These are phyloP conservation scores for Coniella lustricola DNA, from an alignment of 2,329 filamentous ascomycete genomes.

Conservation along the genomic window DNA sequence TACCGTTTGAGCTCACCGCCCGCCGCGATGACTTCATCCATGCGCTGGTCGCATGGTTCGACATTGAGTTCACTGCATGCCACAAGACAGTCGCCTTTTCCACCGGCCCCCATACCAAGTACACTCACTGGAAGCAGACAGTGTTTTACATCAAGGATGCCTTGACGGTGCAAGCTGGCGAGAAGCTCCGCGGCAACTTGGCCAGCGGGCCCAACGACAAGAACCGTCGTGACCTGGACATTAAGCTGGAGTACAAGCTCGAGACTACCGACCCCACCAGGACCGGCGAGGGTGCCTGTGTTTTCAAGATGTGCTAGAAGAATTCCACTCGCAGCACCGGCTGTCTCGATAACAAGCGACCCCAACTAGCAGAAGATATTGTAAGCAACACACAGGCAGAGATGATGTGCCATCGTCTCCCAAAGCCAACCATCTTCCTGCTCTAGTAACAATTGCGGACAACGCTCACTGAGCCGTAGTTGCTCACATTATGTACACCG, in stretches of 20 bases:
- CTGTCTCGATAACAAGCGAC: not conserved
- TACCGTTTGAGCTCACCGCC: slow-evolving; percentile 66
- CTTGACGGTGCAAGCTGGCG: slow-evolving; percentile 81
- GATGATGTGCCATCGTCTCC: not conserved
- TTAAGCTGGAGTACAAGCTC: slow-evolving; percentile 76
- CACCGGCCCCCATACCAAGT: slow-evolving; percentile 95
- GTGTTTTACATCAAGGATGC: slow-evolving; percentile 96
- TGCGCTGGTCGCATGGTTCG: slow-evolving; percentile 96
- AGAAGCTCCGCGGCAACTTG: slow-evolving; percentile 67
- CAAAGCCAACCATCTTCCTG: not conserved
- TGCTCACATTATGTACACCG: too few species aligned
- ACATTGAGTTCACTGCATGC: slow-evolving; percentile 96
- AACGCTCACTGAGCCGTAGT: too few species aligned
- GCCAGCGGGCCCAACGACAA: slow-evolving; percentile 84
- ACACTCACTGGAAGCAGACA: slow-evolving; percentile 99
- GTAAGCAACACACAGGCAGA: not conserved
- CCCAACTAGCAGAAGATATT: too few species aligned
- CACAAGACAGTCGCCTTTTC: slow-evolving; percentile 97
- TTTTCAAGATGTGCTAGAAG: slow-evolving; percentile 70
- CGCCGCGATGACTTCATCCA: slow-evolving; percentile 93
- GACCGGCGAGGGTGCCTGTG: slow-evolving; percentile 59
- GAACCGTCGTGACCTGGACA: slow-evolving; percentile 93
- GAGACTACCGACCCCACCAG: slow-evolving; percentile 68
- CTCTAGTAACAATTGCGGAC: too few species aligned
- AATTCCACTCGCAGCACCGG: not conserved